A percentile compares a stretch with the other conserved stretches of the same genome.
These are phyloP conservation scores for Xylariaceae sp. DNA, from an alignment of 2,329 filamentous ascomycete genomes.

Conservation along the genomic window DNA sequence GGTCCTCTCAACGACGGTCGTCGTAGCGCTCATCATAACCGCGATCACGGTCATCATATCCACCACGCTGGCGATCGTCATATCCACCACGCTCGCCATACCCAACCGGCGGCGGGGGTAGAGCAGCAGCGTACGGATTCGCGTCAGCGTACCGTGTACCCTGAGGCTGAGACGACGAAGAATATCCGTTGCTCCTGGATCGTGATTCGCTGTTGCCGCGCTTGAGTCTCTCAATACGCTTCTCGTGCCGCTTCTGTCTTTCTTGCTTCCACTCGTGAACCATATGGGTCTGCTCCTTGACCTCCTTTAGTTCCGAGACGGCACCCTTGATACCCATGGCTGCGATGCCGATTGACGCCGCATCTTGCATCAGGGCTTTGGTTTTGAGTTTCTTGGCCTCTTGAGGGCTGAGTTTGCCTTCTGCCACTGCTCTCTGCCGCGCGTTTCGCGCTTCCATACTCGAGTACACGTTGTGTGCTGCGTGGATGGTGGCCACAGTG, in stretches of 20 bases:
- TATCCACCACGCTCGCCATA: conserved; percentile 34
- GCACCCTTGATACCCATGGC: conserved; percentile 56
- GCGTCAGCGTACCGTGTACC: conserved; percentile 45
- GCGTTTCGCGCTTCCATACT: conserved; percentile 55
- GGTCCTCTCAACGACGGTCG: too few species aligned
- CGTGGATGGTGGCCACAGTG: conserved; percentile 57
- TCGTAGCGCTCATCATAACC: too few species aligned
- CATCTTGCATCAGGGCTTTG: conserved; percentile 54
- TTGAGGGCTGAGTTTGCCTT: conserved; percentile 47
- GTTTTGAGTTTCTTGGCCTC: conserved; percentile 56
- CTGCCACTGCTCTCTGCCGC: conserved; percentile 50
- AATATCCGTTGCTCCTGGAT: conserved; percentile 44
- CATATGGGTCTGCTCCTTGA: conserved; percentile 46
- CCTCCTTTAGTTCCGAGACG: conserved; percentile 53
- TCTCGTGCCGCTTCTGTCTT: conserved; percentile 47
- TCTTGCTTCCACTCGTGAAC: conserved; percentile 47
- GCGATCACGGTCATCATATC: too few species aligned
- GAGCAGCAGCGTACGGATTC: conserved; percentile 41
- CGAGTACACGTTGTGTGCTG: conserved; percentile 54
- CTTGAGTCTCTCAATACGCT: conserved; percentile 38
- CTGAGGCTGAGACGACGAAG: conserved; percentile 38
- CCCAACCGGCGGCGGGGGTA: conserved; percentile 40
- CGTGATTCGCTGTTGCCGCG: conserved; percentile 29
- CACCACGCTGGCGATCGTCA: too few species aligned
- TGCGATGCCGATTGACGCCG: conserved; percentile 55